These are phyloP conservation scores for Ustilago cynodontis DNA, from an alignment of 1,284 basidiomycete species.

Conservation along the genomic window DNA sequence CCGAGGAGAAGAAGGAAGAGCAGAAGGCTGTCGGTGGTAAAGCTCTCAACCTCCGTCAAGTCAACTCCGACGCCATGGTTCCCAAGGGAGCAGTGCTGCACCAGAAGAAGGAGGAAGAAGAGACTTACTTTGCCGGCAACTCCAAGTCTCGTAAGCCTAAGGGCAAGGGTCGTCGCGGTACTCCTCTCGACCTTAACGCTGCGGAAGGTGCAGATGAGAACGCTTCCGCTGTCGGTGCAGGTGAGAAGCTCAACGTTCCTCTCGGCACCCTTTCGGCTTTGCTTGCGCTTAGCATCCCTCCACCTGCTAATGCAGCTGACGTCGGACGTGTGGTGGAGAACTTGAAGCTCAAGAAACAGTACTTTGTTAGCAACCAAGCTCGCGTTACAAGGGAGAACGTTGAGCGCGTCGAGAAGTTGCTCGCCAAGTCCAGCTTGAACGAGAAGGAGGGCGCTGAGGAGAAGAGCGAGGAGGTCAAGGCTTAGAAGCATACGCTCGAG, in stretches of 20 bases:
- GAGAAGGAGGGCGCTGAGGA: neutral
- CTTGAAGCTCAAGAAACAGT: conserved; percentile 91
- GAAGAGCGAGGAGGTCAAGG: conserved; percentile 13
- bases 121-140: conserved; percentile 83
- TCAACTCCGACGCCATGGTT: conserved; percentile 76
- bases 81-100: conserved; percentile 79
- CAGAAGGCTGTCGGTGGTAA: conserved; percentile 73
- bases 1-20: conserved; percentile 40
- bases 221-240: conserved; percentile 61
- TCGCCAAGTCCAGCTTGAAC: conserved; percentile 44
- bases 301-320: conserved; percentile 83
- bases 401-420: conserved; percentile 62
- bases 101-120: conserved; percentile 81
- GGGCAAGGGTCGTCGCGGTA: conserved; percentile 55
- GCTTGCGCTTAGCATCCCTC: conserved; percentile 87
- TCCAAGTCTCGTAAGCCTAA: conserved; percentile 74
- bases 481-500: neutral
- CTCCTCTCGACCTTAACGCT: conserved; percentile 48
- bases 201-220: conserved; percentile 26
- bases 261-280: conserved; percentile 88
- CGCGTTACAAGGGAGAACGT: conserved; percentile 72
- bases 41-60: conserved; percentile 85
- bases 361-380: conserved; percentile 81
- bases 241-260: conserved; percentile 79
- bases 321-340: conserved; percentile 87